phyloP scores from a whole-genome alignment of 1,284 basidiomycete species.

The Marasmius oreades region DNA sequence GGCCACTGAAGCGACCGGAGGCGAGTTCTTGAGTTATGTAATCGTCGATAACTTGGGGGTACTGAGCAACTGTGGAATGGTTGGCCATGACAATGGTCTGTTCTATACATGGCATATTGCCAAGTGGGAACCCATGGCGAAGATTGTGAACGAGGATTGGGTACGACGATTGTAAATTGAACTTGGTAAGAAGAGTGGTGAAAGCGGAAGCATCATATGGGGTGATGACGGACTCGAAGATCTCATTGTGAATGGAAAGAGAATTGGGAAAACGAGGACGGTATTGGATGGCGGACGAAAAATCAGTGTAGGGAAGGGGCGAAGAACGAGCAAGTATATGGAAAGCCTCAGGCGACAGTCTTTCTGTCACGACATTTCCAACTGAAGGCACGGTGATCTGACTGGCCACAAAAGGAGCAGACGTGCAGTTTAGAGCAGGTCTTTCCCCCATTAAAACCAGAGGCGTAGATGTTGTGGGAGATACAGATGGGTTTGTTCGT shows the following conservation, averaged over 20 bases:
- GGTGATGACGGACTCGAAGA: no score
- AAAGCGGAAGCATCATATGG: no score
- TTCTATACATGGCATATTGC: conserved; percentile 22
- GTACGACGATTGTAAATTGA: no score
- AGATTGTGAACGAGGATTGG: no score
- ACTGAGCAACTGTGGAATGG: conserved; percentile 16
- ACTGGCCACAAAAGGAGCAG: neutral
- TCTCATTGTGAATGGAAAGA: no score
- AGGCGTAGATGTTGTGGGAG: no score
- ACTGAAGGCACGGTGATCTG: neutral
- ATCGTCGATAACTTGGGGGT: conserved; percentile 18
- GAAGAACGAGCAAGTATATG: neutral
- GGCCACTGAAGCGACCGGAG: conserved; percentile 28
- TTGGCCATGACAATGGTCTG: conserved; percentile 21
- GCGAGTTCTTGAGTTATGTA: conserved; percentile 28
- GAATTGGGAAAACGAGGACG: conserved; percentile 30
- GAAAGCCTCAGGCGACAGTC: neutral
- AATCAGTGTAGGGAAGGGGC: neutral
- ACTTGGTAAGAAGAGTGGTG: no score
- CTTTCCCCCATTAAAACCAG: no score
- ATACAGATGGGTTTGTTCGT: no score
- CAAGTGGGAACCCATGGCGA: no score
- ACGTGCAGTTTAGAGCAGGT: no score
- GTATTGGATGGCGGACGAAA: conserved; percentile 17
- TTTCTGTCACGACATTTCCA: neutral